phyloP scores from a whole-genome alignment of 2,329 filamentous ascomycete genomes.

The Cercospora canescens region DNA sequence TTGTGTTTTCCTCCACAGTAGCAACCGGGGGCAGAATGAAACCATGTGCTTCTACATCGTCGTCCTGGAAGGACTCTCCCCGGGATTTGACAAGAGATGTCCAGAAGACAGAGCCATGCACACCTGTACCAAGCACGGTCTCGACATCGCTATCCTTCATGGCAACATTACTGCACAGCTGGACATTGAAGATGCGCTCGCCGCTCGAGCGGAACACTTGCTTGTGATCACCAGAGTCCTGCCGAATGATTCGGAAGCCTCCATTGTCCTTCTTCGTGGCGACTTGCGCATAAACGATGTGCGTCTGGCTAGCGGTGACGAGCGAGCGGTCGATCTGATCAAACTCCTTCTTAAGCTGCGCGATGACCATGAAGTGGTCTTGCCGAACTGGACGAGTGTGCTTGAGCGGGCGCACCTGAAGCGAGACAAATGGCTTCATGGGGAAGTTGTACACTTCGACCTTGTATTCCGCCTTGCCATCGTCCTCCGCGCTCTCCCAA shows the following conservation, averaged over 20 bases:
- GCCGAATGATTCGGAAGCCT: slow-evolving; percentile 87
- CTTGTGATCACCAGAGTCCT: slow-evolving; percentile 88
- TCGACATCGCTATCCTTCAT: slow-evolving; percentile 63
- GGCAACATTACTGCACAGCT: slow-evolving; percentile 67
- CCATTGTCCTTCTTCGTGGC: slow-evolving; percentile 66
- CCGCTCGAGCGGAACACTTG: slow-evolving; percentile 89
- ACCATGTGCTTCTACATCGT: slow-evolving; percentile 78
- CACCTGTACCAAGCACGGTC: slow-evolving; percentile 85
- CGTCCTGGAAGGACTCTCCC: slow-evolving; percentile 76
- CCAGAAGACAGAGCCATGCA: slow-evolving; percentile 98
- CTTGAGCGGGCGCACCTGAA: slow-evolving; percentile 65
- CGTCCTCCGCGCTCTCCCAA: slow-evolving; percentile 84
- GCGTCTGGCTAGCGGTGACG: slow-evolving; percentile 82
- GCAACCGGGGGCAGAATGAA: slow-evolving; percentile 87
- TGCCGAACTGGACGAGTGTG: slow-evolving; percentile 67
- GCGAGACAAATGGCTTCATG: slow-evolving; percentile 93
- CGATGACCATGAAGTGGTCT: slow-evolving; percentile 86
- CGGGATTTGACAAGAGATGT: slow-evolving; percentile 74
- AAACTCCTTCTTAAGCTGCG: slow-evolving; percentile 93
- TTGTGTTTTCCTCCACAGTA: slow-evolving; percentile 83
- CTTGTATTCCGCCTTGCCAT: slow-evolving; percentile 70
- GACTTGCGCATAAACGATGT: slow-evolving; percentile 91
- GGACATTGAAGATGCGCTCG: slow-evolving; percentile 93
- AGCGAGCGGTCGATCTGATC: slow-evolving; percentile 95
- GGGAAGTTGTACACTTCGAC: slow-evolving; percentile 86